phyloP scores from a whole-genome alignment of 2,329 filamentous ascomycete genomes.

The Sporothrix euskadiensis region DNA sequence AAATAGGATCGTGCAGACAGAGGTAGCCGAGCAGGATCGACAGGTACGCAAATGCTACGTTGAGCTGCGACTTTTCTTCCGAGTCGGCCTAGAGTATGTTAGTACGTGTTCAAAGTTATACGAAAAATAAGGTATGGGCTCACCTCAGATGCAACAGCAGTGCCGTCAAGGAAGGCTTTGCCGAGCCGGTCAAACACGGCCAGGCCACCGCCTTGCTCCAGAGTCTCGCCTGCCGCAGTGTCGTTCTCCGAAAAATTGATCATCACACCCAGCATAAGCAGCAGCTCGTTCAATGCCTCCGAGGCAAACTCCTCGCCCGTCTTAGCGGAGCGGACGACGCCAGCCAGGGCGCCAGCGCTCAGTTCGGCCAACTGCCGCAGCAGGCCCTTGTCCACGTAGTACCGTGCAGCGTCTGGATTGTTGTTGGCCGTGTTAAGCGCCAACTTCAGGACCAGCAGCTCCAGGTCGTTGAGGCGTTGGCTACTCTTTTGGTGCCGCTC shows the following conservation, averaged over 20 bases:
- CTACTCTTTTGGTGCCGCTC: constrained; percentile 38
- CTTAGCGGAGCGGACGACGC: constrained; percentile 49
- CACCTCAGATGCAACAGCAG: constrained; percentile 68
- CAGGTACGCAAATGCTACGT: constrained; percentile 84
- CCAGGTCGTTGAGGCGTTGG: constrained; percentile 40
- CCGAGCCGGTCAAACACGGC: constrained; percentile 55
- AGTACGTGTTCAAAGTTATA: constrained; percentile 20
- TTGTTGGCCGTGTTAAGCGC: constrained; percentile 87
- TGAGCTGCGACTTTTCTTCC: constrained; percentile 71
- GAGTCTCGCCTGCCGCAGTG: constrained; percentile 56
- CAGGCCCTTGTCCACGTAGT: constrained; percentile 64
- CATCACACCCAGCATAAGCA: constrained; percentile 76
- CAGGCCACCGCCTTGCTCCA: constrained; percentile 42
- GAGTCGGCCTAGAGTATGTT: constrained; percentile 60
- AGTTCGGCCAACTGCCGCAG: constrained; percentile 51
- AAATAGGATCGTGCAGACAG: constrained; percentile 57
- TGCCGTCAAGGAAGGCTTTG: constrained; percentile 66
- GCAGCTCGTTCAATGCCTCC: constrained; percentile 65
- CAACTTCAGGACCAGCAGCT: constrained; percentile 62
- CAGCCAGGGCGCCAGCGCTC: constrained; percentile 54
- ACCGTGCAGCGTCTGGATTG: constrained; percentile 65
- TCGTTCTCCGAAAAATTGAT: constrained; percentile 88
- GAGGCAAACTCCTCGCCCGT: constrained; percentile 51
- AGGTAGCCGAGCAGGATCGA: constrained; percentile 82
- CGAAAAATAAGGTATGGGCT: constrained; percentile 35